Base-by-base conservation (phyloP, 805 yeast species). In the Phaffomyces antillensis region DNA sequence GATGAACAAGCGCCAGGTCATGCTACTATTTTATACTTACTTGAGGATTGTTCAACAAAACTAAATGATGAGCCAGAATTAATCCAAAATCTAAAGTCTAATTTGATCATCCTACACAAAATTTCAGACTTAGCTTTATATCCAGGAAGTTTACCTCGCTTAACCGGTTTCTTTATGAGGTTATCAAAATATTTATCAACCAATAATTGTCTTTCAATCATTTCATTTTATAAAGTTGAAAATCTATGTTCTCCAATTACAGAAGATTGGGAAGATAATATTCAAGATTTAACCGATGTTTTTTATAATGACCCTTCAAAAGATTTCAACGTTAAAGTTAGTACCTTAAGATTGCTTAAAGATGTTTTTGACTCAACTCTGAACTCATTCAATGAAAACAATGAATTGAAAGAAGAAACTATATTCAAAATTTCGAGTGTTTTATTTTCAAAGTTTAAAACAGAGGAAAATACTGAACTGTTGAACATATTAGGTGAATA, bases 241-340 rank as follows among this genome's bases (percentile, higher is more conserved):
- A 70, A 73, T 43, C 55, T 72, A 28, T 83, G 90, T 54, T 69
- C 80, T 3, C 75, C 79, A 11, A 57, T 79, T 7, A 61, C 73
- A 28, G 65, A 72, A 0, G 59, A 68, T 9, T 83, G 89, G 86
- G 62, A 63, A 39, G 67, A 61, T 3, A 75, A 76, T 49, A 63
- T 77, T 36, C 58, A 60, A 7, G 59, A 62, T 28, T 52, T 83
- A 3, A 58, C 81, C 32, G 62, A 66, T n/a, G 63, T 66, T 7
- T 79, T 76, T 53, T 72, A 65, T 54, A 56, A 61, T 54, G 56
- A 56, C 28, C 43, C 50, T 7, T 35, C 52, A 0, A 49, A 41
- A 13, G 51, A 58, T 7, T 38, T 53, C 1, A 59, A 55, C 7
- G 62, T 64, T 0, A 61, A 70, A 43, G 47, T 66, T 0, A 62